A percentile compares a stretch with the other conserved stretches of the same genome.
Conservation (phyloP, 495 filamentous ascomycete species). For the Aspergillus bridgeri region DNA sequence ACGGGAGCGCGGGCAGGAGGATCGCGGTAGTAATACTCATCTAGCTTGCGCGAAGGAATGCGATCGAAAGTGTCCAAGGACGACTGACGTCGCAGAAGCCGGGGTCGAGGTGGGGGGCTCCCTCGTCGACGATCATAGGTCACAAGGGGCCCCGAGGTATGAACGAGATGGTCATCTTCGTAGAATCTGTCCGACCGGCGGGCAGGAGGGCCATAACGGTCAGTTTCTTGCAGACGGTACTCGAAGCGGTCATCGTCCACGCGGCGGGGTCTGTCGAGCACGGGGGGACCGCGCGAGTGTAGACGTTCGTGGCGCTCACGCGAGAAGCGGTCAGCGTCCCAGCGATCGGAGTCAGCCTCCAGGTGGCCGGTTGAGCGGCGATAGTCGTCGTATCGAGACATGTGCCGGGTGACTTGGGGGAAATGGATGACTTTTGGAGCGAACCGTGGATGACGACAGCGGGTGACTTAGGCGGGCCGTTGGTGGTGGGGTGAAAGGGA, state of each 20-base stretch:
- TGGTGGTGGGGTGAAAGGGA: constrained; percentile 13
- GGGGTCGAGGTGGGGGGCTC: constrained; percentile 50
- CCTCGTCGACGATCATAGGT: constrained; percentile 36
- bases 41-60: constrained; percentile 54
- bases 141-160: constrained; percentile 37
- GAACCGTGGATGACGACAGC: constrained; percentile 31
- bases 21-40: constrained; percentile 47
- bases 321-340: constrained; percentile 46
- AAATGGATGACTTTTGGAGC: constrained; percentile 6
- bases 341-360: constrained; percentile 31
- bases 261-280: constrained; percentile 40
- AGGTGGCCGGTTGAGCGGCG: constrained; percentile 40
- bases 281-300: constrained; percentile 40
- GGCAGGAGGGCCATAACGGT: constrained; percentile 53
- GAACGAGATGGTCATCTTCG: constrained; percentile 49
- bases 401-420: constrained; percentile 19
- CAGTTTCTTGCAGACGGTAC: constrained; percentile 50
- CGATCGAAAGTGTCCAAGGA: constrained; percentile 73
- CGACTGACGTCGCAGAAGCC: constrained; percentile 60
- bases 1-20: constrained; percentile 36
- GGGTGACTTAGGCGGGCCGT: constrained; percentile 23
- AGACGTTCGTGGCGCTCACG: constrained; percentile 46
- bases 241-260: constrained; percentile 52
- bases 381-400: constrained; percentile 48
- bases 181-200: constrained; percentile 46